These are phyloP conservation scores for Thelephora terrestris DNA, from an alignment of 1,284 basidiomycete species.

Conservation along the genomic window DNA sequence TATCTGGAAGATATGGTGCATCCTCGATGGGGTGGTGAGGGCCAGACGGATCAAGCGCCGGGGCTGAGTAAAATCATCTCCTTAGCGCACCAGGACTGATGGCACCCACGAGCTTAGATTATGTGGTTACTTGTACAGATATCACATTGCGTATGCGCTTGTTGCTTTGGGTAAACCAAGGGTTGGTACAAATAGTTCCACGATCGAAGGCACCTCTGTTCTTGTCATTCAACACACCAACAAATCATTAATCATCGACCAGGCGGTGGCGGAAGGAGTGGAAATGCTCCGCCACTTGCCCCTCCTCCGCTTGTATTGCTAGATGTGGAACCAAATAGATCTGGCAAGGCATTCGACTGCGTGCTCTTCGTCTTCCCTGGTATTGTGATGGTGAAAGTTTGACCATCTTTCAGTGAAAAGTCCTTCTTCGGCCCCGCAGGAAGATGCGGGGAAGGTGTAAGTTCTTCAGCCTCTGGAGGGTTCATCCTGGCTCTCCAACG, in stretches of 20 bases:
- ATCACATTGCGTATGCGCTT: too few relatives aligned
- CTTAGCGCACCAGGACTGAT: too few relatives aligned
- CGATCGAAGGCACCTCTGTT: too few relatives aligned
- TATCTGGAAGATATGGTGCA: too few relatives aligned
- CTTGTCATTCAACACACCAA: background rate
- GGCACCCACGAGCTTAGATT: too few relatives aligned
- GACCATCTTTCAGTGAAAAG: constrained; percentile 92
- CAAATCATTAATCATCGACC: background rate
- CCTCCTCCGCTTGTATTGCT: background rate
- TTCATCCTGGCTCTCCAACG: constrained; percentile 53
- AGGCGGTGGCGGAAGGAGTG: background rate
- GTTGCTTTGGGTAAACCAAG: too few relatives aligned
- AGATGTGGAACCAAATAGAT: background rate
- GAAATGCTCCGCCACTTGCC: background rate
- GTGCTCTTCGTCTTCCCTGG: constrained; percentile 46
- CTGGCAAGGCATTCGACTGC: background rate
- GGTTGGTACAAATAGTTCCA: too few relatives aligned
- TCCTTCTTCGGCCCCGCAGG: constrained; percentile 84
- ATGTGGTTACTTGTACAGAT: too few relatives aligned
- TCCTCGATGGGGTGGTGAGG: too few relatives aligned
- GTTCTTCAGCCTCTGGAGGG: constrained; percentile 32
- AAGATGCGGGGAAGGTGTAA: constrained; percentile 42
- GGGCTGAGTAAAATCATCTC: too few relatives aligned
- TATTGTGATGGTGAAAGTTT: constrained; percentile 89
- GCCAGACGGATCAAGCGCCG: too few relatives aligned